A percentile compares a stretch with the other conserved stretches of the same genome.
Evolutionary conservation across 345 rosid genomes (phyloP).

Genomic region (Corchorus capsularis): DNA sequence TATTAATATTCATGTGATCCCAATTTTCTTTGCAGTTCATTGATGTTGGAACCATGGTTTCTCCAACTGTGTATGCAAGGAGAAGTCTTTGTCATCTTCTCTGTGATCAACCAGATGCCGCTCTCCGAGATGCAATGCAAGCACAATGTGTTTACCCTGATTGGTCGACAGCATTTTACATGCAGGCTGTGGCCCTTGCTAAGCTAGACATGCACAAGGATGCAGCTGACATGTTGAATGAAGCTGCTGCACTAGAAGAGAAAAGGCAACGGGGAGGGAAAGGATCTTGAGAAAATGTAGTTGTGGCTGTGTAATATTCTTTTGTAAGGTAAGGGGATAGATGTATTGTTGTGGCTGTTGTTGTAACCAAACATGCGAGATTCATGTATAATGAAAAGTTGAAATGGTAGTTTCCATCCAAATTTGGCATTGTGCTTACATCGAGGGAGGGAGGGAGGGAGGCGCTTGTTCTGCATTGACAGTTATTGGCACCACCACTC

Average conservation of each 20-base stretch:
- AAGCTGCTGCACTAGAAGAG: constrained; percentile 73
- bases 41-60: constrained; percentile 79
- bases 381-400: constrained; percentile 29
- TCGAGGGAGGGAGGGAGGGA: constrained; percentile 12
- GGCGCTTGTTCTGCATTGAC: constrained; percentile 6
- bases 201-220: constrained; percentile 89
- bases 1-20: neutral
- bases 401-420: constrained; percentile 29
- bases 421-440: constrained; percentile 31
- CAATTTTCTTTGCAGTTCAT: constrained; percentile 53
- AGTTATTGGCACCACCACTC: neutral
- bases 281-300: constrained; percentile 28
- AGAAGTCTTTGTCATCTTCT: constrained; percentile 78
- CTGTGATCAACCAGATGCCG: constrained; percentile 81
- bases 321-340: constrained; percentile 31
- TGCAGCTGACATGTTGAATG: constrained; percentile 75
- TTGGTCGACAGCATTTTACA: constrained; percentile 90
- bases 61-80: constrained; percentile 83
- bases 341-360: constrained; percentile 22
- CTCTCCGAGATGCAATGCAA: constrained; percentile 94
- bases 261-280: constrained; percentile 53
- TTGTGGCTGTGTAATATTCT: constrained; percentile 26
- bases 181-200: constrained; percentile 85
- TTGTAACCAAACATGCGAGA: constrained; percentile 25
- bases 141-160: constrained; percentile 84